Evolutionary conservation across 345 rosid species (phyloP).

Genomic region (Hibiscus mutabilis): DNA sequence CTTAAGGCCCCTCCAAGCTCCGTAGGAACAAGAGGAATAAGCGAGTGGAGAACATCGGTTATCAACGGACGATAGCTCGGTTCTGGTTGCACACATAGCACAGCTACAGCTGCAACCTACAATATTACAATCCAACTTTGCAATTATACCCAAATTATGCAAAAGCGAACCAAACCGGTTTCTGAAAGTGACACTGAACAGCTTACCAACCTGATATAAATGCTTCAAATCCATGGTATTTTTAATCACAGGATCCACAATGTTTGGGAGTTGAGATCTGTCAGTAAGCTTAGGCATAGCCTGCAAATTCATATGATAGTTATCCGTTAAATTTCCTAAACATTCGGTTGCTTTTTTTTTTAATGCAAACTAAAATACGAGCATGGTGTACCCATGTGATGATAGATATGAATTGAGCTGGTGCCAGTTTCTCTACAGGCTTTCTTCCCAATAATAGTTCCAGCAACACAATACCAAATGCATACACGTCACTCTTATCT

Average conservation of each 20-base stretch:
- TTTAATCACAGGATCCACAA: conserved; percentile 71
- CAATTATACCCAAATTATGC: not conserved
- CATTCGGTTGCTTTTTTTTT: not conserved
- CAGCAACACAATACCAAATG: conserved; percentile 84
- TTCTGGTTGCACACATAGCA: conserved; percentile 93
- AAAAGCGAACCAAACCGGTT: too few relatives aligned
- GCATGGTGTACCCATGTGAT: conserved; percentile 69
- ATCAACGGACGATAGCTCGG: conserved; percentile 87
- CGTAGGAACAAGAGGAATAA: conserved; percentile 66
- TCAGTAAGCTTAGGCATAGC: conserved; percentile 99
- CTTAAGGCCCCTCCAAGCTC: conserved; percentile 85
- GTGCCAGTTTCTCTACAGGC: conserved; percentile 81
- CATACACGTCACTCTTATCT: conserved; percentile 93
- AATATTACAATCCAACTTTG: conserved; percentile 1
- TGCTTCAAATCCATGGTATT: conserved; percentile 76
- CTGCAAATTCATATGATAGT: conserved; percentile 30
- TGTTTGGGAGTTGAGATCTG: conserved; percentile 72
- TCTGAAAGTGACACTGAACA: not conserved
- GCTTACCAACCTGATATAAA: conserved; percentile 68
- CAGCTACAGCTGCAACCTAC: conserved; percentile 95
- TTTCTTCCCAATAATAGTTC: conserved; percentile 80
- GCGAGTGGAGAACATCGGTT: conserved; percentile 82
- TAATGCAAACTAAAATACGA: not conserved
- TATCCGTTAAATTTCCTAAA: not conserved
- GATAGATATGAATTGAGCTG: conserved; percentile 77